phyloP scores from a whole-genome alignment of 2,329 filamentous ascomycete species.

The Stemphylium beticola region DNA sequence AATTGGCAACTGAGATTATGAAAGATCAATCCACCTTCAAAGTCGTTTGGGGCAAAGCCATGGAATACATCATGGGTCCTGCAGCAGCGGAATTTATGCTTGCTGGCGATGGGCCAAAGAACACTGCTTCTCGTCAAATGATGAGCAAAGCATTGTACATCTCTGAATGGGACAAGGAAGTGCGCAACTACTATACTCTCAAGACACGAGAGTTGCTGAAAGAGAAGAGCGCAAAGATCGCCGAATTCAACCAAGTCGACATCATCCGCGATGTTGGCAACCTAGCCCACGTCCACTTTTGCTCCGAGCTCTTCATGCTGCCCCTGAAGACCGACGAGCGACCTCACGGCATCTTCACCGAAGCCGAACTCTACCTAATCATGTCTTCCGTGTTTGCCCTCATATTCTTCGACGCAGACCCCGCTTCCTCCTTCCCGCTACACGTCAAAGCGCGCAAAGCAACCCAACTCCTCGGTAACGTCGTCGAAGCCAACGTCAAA shows the following conservation, averaged over 20 bases:
- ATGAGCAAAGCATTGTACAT: constrained; percentile 64
- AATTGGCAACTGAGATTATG: constrained; percentile 67
- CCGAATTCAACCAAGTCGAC: constrained; percentile 70
- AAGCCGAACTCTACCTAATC: constrained; percentile 61
- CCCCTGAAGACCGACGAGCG: constrained; percentile 61
- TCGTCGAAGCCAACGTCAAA: constrained; percentile 58
- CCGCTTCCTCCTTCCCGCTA: constrained; percentile 59
- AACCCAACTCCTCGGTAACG: constrained; percentile 57
- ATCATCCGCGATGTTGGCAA: constrained; percentile 67
- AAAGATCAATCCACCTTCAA: constrained; percentile 67
- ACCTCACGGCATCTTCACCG: constrained; percentile 60
- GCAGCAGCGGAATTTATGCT: constrained; percentile 65
- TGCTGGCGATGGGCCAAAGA: constrained; percentile 43
- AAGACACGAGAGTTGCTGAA: constrained; percentile 67
- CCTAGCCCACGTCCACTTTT: constrained; percentile 61
- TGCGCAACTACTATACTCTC: constrained; percentile 71
- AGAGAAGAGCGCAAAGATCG: constrained; percentile 70
- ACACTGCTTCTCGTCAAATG: constrained; percentile 38
- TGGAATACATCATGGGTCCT: constrained; percentile 68
- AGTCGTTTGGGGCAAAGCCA: constrained; percentile 67
- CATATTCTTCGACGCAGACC: constrained; percentile 62
- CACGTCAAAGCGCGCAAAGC: constrained; percentile 56
- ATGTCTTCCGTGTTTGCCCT: constrained; percentile 60
- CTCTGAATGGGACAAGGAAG: constrained; percentile 66
- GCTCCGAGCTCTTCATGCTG: constrained; percentile 60